Base-by-base conservation (phyloP, 164 flowering plant species). In the Umbilicus rupestris region DNA sequence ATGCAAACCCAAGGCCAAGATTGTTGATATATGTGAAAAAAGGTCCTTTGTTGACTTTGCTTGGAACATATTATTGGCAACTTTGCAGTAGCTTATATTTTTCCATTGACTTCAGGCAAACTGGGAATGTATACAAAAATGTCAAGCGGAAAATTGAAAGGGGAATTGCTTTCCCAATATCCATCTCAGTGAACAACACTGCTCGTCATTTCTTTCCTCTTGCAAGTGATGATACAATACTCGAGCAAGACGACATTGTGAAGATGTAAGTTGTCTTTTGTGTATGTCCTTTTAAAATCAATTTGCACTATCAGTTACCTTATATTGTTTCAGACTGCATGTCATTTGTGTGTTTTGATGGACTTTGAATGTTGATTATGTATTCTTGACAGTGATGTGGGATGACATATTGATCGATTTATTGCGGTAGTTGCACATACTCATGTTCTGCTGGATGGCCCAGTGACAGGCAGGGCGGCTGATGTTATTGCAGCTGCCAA, bases 331-430 rank as follows among this genome's bases (percentile, higher is more conserved):
- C n/a, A n/a, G 31, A 10, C 14, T 67, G 57, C 22, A 10, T 9
- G 14, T 46, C 17, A 7, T 24, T 26, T 45, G 26, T 19, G 17
- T 69, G 22, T 69, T 67, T 45, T 9, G n/a, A 59, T 73, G 63
- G 62, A 26, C 28, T 12, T 3, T 52, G 4, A 52, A 24, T 24
- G 9, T 6, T 52, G 14, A 47, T n/a, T 5, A 3, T 20, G 8
- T 52, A 22, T n/a, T 52, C 3, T 24, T 7, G 77, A 64, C 82
- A 94, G 97, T 66, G 98, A 91, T 74, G 76, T 91, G 90, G 98
- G 96, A 3, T 94, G 96, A 39, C 97, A 91, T 68, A 91, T 91
- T 5, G 98, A 94, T 79, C 97, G 98, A 10, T 89, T 94, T 63
- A 91, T 94, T 69, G 90, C 92, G 26, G 88, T 86, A 7, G 96